Conservation (phyloP, 2,329 filamentous ascomycete genomes). For the Ascochyta pisi region DNA sequence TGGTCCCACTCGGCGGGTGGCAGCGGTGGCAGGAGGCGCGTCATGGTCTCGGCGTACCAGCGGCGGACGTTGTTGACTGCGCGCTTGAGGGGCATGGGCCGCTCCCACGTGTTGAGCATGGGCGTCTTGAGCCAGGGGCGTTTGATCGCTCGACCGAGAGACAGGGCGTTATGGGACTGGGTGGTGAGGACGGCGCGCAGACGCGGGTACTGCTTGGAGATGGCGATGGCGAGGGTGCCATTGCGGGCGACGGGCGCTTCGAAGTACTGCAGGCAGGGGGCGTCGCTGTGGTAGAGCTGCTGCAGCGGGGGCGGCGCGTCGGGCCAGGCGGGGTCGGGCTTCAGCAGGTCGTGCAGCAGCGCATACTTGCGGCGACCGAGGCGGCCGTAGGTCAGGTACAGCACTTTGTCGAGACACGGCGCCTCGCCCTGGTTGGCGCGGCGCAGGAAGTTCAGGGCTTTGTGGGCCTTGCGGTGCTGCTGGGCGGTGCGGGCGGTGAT, state of each 20-base stretch:
- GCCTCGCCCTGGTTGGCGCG: constrained; percentile 65
- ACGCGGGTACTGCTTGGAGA: constrained; percentile 42
- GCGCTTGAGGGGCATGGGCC: constrained; percentile 54
- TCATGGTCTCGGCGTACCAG: constrained; percentile 55
- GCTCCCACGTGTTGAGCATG: constrained; percentile 55
- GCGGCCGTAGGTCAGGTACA: constrained; percentile 65
- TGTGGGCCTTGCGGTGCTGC: constrained; percentile 35
- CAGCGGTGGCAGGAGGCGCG: constrained; percentile 54
- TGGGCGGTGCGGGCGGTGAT: constrained; percentile 32
- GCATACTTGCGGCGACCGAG: constrained; percentile 60
- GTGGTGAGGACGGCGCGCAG: constrained; percentile 38
- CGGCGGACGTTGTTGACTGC: constrained; percentile 52
- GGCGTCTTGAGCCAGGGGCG: constrained; percentile 44
- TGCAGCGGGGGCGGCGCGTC: constrained; percentile 37
- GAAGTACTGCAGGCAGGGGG: constrained; percentile 40
- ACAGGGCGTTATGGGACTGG: constrained; percentile 29
- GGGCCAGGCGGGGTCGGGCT: constrained; percentile 26
- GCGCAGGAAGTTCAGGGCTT: constrained; percentile 54
- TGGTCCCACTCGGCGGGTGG: constrained; percentile 53
- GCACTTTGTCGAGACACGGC: constrained; percentile 58
- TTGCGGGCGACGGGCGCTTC: constrained; percentile 32
- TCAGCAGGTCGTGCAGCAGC: constrained; percentile 44
- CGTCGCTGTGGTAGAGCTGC: constrained; percentile 45
- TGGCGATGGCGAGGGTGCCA: constrained; percentile 28
- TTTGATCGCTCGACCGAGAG: constrained; percentile 35